Percentiles rank a stretch among this genome's conserved stretches.
phyloP scores from a whole-genome alignment of 2,329 filamentous ascomycete species.

The Calonectria ilicicola region DNA sequence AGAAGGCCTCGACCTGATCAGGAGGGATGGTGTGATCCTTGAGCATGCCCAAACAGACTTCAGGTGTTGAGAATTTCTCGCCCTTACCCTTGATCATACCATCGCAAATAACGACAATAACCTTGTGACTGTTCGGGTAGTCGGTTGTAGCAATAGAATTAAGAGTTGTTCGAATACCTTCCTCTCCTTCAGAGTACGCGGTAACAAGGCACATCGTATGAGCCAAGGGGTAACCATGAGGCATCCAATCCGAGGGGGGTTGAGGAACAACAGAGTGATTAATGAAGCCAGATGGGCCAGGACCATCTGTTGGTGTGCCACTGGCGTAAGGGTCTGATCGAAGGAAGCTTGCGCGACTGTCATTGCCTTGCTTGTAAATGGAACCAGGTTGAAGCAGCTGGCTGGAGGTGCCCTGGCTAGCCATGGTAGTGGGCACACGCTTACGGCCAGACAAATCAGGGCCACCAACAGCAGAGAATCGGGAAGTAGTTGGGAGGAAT shows the following conservation, averaged over 20 bases:
- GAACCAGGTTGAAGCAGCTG: conserved; percentile 77
- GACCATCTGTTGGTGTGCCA: conserved; percentile 72
- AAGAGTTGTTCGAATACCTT: conserved; percentile 91
- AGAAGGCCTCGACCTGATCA: conserved; percentile 89
- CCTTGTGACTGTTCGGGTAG: conserved; percentile 99
- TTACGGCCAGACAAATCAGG: conserved; percentile 70
- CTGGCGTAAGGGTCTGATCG: conserved; percentile 67
- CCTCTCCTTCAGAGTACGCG: conserved; percentile 94
- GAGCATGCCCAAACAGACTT: conserved; percentile 93
- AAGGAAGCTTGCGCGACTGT: conserved; percentile 74
- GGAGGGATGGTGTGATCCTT: conserved; percentile 85
- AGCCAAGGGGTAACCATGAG: conserved; percentile 93
- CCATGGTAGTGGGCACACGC: conserved; percentile 89
- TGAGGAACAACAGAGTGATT: conserved; percentile 96
- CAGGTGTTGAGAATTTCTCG: conserved; percentile 87
- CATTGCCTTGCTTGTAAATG: conserved; percentile 77
- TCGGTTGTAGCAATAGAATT: conserved; percentile 98
- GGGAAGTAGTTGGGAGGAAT: conserved; percentile 92
- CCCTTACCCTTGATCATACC: conserved; percentile 97
- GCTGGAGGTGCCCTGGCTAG: conserved; percentile 83
- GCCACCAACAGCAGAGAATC: conserved; percentile 92
- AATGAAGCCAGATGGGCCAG: conserved; percentile 92
- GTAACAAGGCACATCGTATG: conserved; percentile 96
- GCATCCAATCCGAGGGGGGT: conserved; percentile 96
- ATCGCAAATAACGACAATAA: conserved; percentile 95